Evolutionary conservation across 305 asterid species (phyloP).

Genomic region (Solanum hybrid): DNA sequence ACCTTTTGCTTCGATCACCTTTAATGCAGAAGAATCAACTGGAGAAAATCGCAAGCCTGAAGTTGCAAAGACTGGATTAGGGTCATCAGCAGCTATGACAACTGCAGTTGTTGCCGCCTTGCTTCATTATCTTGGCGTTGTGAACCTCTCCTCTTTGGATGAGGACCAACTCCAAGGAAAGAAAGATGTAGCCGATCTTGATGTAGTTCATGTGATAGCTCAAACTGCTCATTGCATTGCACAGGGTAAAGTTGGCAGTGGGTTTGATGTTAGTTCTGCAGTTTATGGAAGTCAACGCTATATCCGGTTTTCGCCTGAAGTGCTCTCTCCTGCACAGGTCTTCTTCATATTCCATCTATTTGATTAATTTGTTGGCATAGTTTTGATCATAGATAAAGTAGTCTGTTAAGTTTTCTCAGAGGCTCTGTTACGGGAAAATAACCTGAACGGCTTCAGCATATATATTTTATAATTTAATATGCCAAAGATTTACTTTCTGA

Average conservation of each 20-base stretch:
- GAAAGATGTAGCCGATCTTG: conserved; percentile 33
- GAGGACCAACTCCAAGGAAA: conserved; percentile 26
- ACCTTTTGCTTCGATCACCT: conserved; percentile 72
- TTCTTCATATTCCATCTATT: background rate
- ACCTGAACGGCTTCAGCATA: background rate
- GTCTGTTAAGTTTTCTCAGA: background rate
- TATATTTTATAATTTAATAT: background rate
- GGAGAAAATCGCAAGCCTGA: conserved; percentile 67
- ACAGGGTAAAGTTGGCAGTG: conserved; percentile 97
- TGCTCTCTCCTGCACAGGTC: conserved; percentile 87
- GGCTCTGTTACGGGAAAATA: background rate
- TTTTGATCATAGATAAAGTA: background rate
- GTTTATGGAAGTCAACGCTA: conserved; percentile 92
- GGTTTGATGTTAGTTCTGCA: conserved; percentile 93
- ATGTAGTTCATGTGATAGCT: conserved; percentile 74
- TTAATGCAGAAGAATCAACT: conserved; percentile 65
- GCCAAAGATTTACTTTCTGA: background rate
- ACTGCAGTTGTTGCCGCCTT: conserved; percentile 88
- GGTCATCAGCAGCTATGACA: conserved; percentile 99
- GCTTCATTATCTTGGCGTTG: conserved; percentile 78
- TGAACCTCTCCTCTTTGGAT: conserved; percentile 43
- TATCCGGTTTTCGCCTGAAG: conserved; percentile 79
- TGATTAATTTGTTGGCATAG: background rate
- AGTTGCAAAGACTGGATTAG: conserved; percentile 97
- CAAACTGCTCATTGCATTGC: conserved; percentile 97